Percentiles rank a stretch among this genome's conserved stretches.
phyloP scores from a whole-genome alignment of 1,139 yeast genomes.

The Nakaseomyces bracarensis region DNA sequence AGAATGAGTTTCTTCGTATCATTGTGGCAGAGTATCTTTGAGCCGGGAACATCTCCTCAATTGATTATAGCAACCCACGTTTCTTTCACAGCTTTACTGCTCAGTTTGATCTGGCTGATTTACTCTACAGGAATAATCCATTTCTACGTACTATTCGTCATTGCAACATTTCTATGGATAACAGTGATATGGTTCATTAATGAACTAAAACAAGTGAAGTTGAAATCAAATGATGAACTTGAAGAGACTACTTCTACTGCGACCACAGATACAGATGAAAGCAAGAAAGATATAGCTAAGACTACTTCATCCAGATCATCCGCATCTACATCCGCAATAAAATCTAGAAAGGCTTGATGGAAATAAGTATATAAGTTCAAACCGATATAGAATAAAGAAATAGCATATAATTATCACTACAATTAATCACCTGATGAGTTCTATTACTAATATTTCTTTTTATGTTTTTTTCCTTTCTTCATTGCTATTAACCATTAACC shows the following conservation, averaged over 20 bases:
- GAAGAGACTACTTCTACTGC: conserved; percentile 20
- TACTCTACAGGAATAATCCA: conserved; percentile 56
- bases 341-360: no score
- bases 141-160: conserved; percentile 60
- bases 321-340: conserved; percentile 10
- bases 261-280: not conserved
- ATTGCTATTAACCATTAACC: no score
- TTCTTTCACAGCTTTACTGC: conserved; percentile 49
- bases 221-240: conserved; percentile 36
- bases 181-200: conserved; percentile 80
- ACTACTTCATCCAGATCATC: conserved; percentile 2
- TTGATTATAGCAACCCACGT: conserved; percentile 71
- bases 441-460: no score
- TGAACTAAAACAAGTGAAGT: conserved; percentile 53
- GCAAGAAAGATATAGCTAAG: conserved; percentile 2
- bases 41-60: conserved; percentile 93
- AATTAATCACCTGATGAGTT: no score
- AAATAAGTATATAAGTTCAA: no score
- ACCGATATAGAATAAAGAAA: no score
- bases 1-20: conserved; percentile 45
- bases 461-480: no score
- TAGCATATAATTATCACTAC: no score
- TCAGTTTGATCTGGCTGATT: conserved; percentile 50
- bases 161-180: conserved; percentile 66
- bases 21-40: conserved; percentile 82